These are phyloP conservation scores for Pythium vanterpoolii DNA, from an alignment of 352 stramenopile species.

Conservation along the genomic window DNA sequence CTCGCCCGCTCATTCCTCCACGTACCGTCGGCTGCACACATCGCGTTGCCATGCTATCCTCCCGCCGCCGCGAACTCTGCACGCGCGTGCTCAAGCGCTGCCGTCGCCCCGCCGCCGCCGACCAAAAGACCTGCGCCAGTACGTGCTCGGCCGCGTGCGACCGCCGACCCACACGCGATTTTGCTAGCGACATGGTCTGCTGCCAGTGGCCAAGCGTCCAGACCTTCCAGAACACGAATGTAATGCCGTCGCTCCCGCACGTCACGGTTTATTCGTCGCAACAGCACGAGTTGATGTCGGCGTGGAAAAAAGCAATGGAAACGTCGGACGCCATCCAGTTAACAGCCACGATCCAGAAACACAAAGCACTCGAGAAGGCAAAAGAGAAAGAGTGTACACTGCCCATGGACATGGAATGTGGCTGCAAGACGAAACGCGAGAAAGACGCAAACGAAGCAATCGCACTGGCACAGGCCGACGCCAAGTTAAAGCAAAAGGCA, in stretches of 20 bases:
- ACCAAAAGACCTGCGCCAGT: conserved; percentile 12
- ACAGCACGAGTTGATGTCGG: conserved; percentile 20
- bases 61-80: conserved; percentile 13
- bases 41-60: conserved; percentile 2
- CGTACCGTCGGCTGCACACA: not conserved
- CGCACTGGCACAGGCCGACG: conserved; percentile 15
- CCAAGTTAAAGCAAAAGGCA: conserved; percentile 12
- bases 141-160: conserved; percentile 13
- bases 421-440: conserved; percentile 27
- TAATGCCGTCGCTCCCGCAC: not conserved
- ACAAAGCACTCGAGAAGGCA: not conserved
- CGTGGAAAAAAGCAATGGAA: conserved; percentile 23
- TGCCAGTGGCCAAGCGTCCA: conserved; percentile 22
- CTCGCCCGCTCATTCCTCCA: not conserved
- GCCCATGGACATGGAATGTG: conserved; percentile 28
- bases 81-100: conserved; percentile 20
- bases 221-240: not conserved
- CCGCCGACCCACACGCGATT: not conserved
- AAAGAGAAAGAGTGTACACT: conserved; percentile 21
- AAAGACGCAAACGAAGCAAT: conserved; percentile 20
- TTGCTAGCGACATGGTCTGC: conserved; percentile 18
- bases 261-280: conserved; percentile 21
- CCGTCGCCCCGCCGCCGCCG: not conserved
- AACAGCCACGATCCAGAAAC: not conserved
- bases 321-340: conserved; percentile 17